Evolutionary conservation across 352 stramenopile genomes (phyloP).

Genomic region (Pythium volutum): DNA sequence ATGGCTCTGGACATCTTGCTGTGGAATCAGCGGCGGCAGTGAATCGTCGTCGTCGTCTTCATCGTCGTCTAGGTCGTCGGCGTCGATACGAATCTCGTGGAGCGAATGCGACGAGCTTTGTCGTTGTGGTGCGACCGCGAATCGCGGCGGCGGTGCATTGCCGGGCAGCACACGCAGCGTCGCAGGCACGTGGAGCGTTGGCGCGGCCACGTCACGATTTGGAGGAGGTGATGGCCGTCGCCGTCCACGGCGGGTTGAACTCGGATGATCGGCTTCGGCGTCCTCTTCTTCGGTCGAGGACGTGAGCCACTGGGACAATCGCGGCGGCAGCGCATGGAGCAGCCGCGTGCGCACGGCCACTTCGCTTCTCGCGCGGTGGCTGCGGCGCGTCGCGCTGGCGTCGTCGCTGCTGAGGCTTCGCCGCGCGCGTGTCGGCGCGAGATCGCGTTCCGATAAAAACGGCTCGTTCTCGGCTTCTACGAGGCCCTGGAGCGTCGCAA

Average conservation of each 20-base stretch:
- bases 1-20: neutral
- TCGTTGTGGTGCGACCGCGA: neutral
- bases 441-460: neutral
- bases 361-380: neutral
- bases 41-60: neutral
- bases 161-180: constrained; percentile 9
- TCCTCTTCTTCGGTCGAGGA: neutral
- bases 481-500: neutral
- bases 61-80: too few relatives aligned
- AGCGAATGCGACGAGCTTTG: neutral
- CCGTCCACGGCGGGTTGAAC: neutral
- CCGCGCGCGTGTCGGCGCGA: neutral
- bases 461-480: constrained; percentile 6
- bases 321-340: constrained; percentile 24
- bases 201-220: neutral
- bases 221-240: neutral
- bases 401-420: neutral
- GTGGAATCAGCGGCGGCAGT: neutral
- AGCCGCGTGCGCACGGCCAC: constrained; percentile 8
- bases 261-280: neutral
- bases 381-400: neutral
- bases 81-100: constrained; percentile 2
- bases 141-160: neutral
- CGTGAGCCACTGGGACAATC: constrained; percentile 33
- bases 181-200: neutral